Percentiles rank a stretch among this genome's conserved stretches.
Conservation (phyloP, 345 rosid species). For the Linum tenue region DNA sequence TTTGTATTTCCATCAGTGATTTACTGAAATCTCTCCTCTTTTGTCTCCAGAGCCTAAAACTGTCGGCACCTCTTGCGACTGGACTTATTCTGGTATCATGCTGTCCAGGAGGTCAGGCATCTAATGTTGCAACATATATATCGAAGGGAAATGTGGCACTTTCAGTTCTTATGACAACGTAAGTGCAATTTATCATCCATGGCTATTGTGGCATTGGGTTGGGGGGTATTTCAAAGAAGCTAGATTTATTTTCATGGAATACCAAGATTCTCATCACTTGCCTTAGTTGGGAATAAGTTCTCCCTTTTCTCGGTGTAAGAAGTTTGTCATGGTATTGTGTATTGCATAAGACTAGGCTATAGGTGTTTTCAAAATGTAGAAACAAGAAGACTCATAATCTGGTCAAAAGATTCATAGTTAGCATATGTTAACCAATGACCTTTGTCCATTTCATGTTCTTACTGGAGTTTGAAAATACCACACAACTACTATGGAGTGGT, state of each 20-base stretch:
- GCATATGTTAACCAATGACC: too few species aligned
- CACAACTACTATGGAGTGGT: too few species aligned
- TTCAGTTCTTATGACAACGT: constrained; percentile 99
- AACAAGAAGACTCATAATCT: too few species aligned
- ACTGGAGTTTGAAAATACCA: neutral
- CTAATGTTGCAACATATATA: constrained; percentile 91
- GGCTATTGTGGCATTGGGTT: constrained; percentile 5
- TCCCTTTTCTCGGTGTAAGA: too few species aligned
- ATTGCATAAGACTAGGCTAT: too few species aligned
- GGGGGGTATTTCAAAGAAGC: neutral
- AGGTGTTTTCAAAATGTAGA: too few species aligned
- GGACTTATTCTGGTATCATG: constrained; percentile 94
- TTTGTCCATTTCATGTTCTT: too few species aligned
- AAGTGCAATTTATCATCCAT: constrained; percentile 16
- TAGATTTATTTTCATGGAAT: neutral
- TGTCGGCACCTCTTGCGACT: constrained; percentile 94
- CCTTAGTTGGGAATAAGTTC: neutral
- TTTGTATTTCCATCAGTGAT: neutral
- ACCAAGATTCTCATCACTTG: neutral
- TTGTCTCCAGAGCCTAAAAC: constrained; percentile 57
- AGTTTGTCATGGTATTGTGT: too few species aligned
- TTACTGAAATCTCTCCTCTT: constrained; percentile 13
- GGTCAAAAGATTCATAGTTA: too few species aligned
- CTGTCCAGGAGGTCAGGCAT: constrained; percentile 98
- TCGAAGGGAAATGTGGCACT: constrained; percentile 96